phyloP scores from a whole-genome alignment of 805 yeast genomes.

The Pichia phayaonensis region DNA sequence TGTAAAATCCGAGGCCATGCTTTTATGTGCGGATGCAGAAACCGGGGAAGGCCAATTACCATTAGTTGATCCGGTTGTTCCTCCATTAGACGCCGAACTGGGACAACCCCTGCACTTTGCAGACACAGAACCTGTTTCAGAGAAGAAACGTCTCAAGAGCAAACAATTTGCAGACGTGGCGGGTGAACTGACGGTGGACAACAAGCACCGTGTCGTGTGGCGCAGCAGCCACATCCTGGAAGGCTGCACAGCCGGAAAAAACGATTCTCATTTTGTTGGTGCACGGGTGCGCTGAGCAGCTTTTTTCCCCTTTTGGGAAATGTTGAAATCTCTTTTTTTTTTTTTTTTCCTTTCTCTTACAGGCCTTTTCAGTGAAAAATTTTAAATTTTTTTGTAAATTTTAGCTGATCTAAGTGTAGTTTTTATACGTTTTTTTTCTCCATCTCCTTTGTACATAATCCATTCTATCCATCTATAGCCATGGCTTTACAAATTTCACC shows the following conservation, averaged over 20 bases:
- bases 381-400: background rate
- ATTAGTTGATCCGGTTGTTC: slow-evolving; percentile 39
- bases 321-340: background rate
- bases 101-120: slow-evolving; percentile 38
- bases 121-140: slow-evolving; percentile 12
- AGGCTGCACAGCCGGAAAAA: background rate
- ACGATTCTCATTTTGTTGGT: background rate
- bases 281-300: slow-evolving; percentile 5
- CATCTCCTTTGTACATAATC: background rate
- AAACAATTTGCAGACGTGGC: background rate
- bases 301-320: background rate
- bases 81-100: slow-evolving; percentile 32
- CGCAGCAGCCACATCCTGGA: background rate
- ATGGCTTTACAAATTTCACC: slow-evolving; percentile 75
- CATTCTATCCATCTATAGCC: background rate
- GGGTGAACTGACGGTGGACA: background rate
- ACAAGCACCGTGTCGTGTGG: slow-evolving; percentile 1
- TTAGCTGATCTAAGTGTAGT: background rate
- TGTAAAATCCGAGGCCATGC: slow-evolving; percentile 54
- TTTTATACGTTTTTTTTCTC: background rate
- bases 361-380: background rate
- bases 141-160: slow-evolving; percentile 6
- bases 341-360: background rate
- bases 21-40: slow-evolving; percentile 44
- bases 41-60: slow-evolving; percentile 1